phyloP scores from a whole-genome alignment of 257 asterid genomes.

The Jacaranda mimosifolia region DNA sequence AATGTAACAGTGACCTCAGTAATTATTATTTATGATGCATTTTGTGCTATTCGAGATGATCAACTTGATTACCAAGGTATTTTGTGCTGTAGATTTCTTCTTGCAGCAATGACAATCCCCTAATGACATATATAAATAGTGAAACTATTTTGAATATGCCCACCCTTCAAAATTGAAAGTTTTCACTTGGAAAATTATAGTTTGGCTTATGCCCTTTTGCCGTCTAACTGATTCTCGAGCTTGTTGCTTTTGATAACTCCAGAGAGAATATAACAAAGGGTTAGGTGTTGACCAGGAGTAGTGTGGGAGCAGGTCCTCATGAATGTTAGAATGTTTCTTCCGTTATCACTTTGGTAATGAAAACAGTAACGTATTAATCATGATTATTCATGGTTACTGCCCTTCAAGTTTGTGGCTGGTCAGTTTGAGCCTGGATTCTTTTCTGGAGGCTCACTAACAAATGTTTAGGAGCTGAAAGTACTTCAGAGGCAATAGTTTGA shows the following conservation, averaged over 20 bases:
- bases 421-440: neutral
- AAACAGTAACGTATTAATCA: neutral
- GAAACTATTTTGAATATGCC: neutral
- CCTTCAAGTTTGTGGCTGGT: neutral
- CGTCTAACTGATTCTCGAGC: neutral
- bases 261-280: neutral
- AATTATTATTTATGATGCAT: conserved; percentile 5
- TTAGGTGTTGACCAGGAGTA: neutral
- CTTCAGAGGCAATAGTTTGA: no score
- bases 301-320: neutral
- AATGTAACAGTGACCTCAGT: neutral
- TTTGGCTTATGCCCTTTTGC: neutral
- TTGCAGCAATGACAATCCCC: neutral
- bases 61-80: neutral
- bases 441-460: neutral
- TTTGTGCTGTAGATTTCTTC: neutral
- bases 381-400: neutral
- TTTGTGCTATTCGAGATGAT: neutral
- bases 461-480: neutral
- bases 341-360: neutral
- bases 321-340: neutral
- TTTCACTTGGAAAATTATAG: neutral
- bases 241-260: neutral
- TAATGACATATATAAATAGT: neutral
- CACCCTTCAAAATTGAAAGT: neutral